A percentile compares a stretch with the other conserved stretches of the same genome.
phyloP scores from a whole-genome alignment of 140 eudicot genomes.

The Bidens hawaiensis region DNA sequence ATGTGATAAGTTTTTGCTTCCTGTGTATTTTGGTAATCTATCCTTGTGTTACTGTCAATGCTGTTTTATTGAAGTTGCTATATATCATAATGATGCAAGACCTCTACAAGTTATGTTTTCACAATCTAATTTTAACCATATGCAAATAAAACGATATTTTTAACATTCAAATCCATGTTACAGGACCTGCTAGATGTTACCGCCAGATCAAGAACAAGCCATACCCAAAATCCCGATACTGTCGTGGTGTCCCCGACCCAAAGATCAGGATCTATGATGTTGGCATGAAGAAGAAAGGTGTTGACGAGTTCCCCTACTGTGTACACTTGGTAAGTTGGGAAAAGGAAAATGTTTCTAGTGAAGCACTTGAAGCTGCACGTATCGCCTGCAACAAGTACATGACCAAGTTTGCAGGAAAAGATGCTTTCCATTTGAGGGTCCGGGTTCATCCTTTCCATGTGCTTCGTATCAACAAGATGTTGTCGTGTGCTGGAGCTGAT shows the following conservation, averaged over 20 bases:
- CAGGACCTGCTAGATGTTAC: constrained; percentile 10
- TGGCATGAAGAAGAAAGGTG: constrained; percentile 4
- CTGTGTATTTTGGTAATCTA: neutral
- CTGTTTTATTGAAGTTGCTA: neutral
- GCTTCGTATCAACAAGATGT: constrained; percentile 12
- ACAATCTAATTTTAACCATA: neutral
- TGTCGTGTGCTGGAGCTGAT: constrained; percentile 16
- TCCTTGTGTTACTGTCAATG: neutral
- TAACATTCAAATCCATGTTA: neutral
- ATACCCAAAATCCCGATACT: constrained; percentile 9
- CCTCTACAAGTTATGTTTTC: neutral
- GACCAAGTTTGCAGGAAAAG: constrained; percentile 12
- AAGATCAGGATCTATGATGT: constrained; percentile 10
- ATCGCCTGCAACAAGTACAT: constrained; percentile 14
- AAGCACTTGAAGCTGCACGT: constrained; percentile 15
- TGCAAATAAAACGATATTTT: neutral
- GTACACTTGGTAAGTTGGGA: constrained; percentile 11
- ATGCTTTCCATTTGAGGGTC: constrained; percentile 10
- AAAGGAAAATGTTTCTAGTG: constrained; percentile 7
- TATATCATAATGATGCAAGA: neutral
- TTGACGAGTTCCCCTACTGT: neutral
- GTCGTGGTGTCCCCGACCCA: constrained; percentile 12
- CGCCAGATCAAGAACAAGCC: constrained; percentile 14
- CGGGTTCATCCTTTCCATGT: constrained; percentile 15
- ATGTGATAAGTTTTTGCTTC: too few species aligned